phyloP scores from a whole-genome alignment of 352 stramenopile species.

The Bremia lactucae region DNA sequence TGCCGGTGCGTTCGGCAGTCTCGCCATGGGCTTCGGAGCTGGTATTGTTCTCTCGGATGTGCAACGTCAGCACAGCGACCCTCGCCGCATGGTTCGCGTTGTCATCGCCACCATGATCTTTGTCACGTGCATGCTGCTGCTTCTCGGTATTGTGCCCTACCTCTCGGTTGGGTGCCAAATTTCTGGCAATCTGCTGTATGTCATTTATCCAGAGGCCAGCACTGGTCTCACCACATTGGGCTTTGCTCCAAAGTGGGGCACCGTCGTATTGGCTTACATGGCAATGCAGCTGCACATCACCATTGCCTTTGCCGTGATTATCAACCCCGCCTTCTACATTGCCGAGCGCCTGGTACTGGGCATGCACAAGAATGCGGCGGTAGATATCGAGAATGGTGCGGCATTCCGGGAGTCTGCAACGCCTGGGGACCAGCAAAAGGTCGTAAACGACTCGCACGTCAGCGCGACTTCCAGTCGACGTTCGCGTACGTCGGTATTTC shows the following conservation, averaged over 20 bases:
- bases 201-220: constrained; percentile 33
- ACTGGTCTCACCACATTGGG: constrained; percentile 25
- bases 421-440: constrained; percentile 9
- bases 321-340: constrained; percentile 38
- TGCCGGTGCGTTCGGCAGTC: constrained; percentile 44
- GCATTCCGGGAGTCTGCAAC: constrained; percentile 20
- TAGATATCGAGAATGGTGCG: constrained; percentile 28
- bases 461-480: constrained; percentile 28
- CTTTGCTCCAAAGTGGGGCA: constrained; percentile 31
- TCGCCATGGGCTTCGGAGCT: constrained; percentile 50
- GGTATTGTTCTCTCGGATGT: constrained; percentile 53
- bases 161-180: constrained; percentile 55
- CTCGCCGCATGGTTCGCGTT: constrained; percentile 47
- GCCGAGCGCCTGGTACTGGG: constrained; percentile 30
- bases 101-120: constrained; percentile 41
- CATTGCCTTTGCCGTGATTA: constrained; percentile 33
- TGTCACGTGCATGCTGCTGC: constrained; percentile 39
- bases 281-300: constrained; percentile 54
- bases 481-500: constrained; percentile 24
- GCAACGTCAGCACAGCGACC: constrained; percentile 52
- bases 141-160: constrained; percentile 31
- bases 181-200: constrained; percentile 54
- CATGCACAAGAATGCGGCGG: constrained; percentile 48
- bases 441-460: constrained; percentile 3
- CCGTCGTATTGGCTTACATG: constrained; percentile 33